Evolutionary conservation across 148 eudicot genomes (phyloP), one percentile per base, ranked within the genome.

Genomic region (Euryodendron excelsum): DNA sequence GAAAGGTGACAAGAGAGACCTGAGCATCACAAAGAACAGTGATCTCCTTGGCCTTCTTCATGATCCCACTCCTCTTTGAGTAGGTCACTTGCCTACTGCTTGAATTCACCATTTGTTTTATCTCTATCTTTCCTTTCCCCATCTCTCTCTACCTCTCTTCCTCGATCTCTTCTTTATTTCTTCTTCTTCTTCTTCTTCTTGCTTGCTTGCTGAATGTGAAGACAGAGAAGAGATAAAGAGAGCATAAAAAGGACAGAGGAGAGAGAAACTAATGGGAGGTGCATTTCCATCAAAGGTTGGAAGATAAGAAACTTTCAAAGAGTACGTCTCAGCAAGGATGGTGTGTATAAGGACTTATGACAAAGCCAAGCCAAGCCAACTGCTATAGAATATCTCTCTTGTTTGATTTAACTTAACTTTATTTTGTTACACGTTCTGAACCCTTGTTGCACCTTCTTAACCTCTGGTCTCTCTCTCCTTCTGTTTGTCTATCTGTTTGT

Each of bases 121-220:
- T 93, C 82, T 91, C 98, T 28, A 93, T 93, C 85, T 93, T 93
- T 62, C 96, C 98, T 69, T 96, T 90, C 62, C 96, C 98, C 98
- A 93, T 93, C 5, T 81, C 68, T 66, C 34, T 58, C 72, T 41
- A 5, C 8, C 8, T 9, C 45, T 41, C 7, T 41, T 9, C 8
- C 45, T 41, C 8, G 4, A 41, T 41, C 45, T 41, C 8, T 41
- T 9, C 8, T 41, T 9, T 41, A 4, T 9, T 61, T 25, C 64
- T 69, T 30, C 27, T 44, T 60, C 36, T 65, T 28, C 52, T 52
- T 45, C 39, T 15, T 28, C 5, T 79, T 18, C 23, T 36, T 73
- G n/a, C 28, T 15, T 62, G 23, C 12, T 53, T 2, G 75, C 44
- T 17, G 63, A 27, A 15, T 30, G 50, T 27, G 20, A 72, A 72